phyloP scores from a whole-genome alignment of 352 stramenopile species.

The Pythium aquatile region DNA sequence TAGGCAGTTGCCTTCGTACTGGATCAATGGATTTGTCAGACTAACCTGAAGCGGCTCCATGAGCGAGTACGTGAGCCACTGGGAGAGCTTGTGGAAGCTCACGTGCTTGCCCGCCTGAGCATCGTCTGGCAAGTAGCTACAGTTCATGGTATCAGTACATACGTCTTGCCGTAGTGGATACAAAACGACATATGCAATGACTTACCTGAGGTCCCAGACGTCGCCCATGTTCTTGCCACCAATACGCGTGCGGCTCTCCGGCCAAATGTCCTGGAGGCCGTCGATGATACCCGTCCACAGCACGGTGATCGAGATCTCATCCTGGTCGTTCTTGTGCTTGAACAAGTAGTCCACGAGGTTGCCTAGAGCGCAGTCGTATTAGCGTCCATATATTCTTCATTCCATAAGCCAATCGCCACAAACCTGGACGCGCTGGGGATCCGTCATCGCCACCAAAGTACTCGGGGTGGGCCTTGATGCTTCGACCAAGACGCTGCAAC shows the following conservation, averaged over 20 bases:
- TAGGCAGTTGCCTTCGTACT: background rate
- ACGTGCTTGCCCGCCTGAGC: slow-evolving; percentile 60
- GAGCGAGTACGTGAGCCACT: slow-evolving; percentile 88
- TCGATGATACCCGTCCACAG: slow-evolving; percentile 82
- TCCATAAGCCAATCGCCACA: background rate
- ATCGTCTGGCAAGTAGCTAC: slow-evolving; percentile 49
- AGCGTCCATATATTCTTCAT: background rate
- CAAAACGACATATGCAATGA: background rate
- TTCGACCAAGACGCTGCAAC: slow-evolving; percentile 53
- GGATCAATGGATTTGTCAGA: background rate
- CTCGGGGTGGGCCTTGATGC: slow-evolving; percentile 70
- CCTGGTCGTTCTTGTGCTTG: slow-evolving; percentile 45
- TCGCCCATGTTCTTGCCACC: slow-evolving; percentile 81
- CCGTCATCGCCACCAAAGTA: slow-evolving; percentile 57
- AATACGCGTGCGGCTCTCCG: slow-evolving; percentile 65
- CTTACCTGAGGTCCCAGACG: slow-evolving; percentile 77
- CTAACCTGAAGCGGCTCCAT: slow-evolving; percentile 76
- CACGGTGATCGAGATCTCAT: slow-evolving; percentile 63
- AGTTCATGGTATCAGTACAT: background rate
- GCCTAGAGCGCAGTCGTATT: slow-evolving; percentile 21
- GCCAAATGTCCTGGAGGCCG: slow-evolving; percentile 85
- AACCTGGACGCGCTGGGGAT: slow-evolving; percentile 42
- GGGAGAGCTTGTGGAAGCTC: slow-evolving; percentile 88
- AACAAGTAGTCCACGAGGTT: slow-evolving; percentile 83
- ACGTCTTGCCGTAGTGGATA: too few relatives aligned